Base-by-base conservation (phyloP, 78 protist genomes). In the Neovahlkampfia damariscottae region DNA sequence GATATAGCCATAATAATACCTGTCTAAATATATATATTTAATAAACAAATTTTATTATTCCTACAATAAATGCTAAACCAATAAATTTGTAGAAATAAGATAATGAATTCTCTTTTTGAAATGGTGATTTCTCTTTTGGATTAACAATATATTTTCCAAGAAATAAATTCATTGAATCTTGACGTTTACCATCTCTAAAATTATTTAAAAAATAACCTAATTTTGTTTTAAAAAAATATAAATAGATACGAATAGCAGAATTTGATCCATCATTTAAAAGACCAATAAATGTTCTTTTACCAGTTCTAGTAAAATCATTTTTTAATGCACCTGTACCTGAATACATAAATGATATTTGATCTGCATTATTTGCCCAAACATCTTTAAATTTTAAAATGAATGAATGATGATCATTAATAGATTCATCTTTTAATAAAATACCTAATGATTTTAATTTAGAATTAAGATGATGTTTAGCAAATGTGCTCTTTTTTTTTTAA, bases 321-420 rank as follows among this genome's bases (percentile, higher is more conserved):
- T 88, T 87, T 62, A 88, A 78, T 4, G 92, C 88, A 1, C 91
- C 91, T 29, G 92, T 86, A 5, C 94, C 94, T 0, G 94, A 84
- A 32, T 90, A 90, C 19, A 69, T 82, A 40, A 80, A 85, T 4
- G 86, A 76, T 7, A 90, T 41, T 10, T 84, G 84, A 71, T 90
- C 94, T 5, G 88, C 94, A 66, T 90, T 88, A 71, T 88, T 83
- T 5, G 86, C 90, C 94, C 94, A 90, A 34, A 81, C 80, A 28
- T 59, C 50, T 5, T 86, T 81, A 8, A 67, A 35, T 1, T 19
- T 38, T 35, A 50, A 19, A 50, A 19, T 19, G 19, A 50, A 50
- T 19, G 19, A 19, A 50, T 19, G 62, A 50, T 50, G 37, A 19
- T 19, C 37, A 50, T 19, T 50, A 19, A 50, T 19, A 19, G 19